Evolutionary conservation across 176 grass and related monocot genomes (phyloP), one percentile per base, ranked within the genome.

Genomic region (Microstegium vimineum): DNA sequence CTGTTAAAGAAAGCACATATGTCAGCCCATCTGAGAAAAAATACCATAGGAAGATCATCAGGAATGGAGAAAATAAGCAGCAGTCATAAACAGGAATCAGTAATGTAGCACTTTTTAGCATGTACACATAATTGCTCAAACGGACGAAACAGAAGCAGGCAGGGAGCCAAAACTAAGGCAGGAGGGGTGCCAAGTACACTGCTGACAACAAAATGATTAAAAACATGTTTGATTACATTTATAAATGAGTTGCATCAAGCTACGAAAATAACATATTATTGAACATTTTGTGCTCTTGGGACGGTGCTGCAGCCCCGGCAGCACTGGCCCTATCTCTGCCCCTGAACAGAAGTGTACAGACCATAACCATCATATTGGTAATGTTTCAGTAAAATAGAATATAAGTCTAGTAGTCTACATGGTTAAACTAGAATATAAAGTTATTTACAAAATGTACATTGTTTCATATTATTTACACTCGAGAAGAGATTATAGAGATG

Each of bases 301-400:
- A 9, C 40, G 2, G 10, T 12, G 40, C 40, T 42, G 40, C 40
- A 42, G 40, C 40, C 2, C 2, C 40, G 10, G 42, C 12, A 45
- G 42, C 42, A 45, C 12, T 45, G 11, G 13, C 42, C 42, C 42
- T 1, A 45, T 45, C 42, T 45, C 42, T 13, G 3, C 42, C 42
- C 42, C 42, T 45, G 12, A 23, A 69, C 34, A 37, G 10, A 71
- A 56, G 42, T 43, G 42, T 14, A 43, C 42, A 43, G 12, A 43
- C 12, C 2, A 1, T 43, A 43, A 14, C 42, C 42, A 43, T 85
- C 22, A 22, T 2, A 68, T 34, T 10, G 6, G 57, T 66, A 22
- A 25, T 56, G 17, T 66, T 73, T 66, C 43, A 56, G 17, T 34
- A 71, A 52, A 62, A 87, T 62, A 68, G 3, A 87, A 87, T 11